Evolutionary conservation across 306 rosid species (phyloP).

Genomic region (Boehmeria nivea): DNA sequence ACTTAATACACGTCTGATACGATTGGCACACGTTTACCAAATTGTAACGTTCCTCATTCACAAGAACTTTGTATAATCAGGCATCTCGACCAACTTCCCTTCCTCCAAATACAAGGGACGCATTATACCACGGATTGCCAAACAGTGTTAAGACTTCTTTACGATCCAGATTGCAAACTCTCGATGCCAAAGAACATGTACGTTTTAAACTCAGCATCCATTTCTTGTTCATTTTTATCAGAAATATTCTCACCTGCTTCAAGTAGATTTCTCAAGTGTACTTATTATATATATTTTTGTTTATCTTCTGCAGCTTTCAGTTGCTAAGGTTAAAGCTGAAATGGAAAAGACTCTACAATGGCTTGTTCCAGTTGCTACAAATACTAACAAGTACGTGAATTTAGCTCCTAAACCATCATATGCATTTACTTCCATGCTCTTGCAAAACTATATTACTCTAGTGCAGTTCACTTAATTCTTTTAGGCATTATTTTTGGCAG

Average conservation of each 20-base stretch:
- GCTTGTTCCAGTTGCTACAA: slow-evolving; percentile 78
- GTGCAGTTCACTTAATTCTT: slow-evolving; percentile 4
- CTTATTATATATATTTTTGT: background rate
- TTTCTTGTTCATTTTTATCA: slow-evolving; percentile 13
- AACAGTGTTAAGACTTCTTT: slow-evolving; percentile 57
- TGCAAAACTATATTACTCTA: too few relatives aligned
- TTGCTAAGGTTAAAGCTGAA: slow-evolving; percentile 56
- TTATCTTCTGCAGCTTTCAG: slow-evolving; percentile 46
- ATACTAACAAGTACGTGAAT: slow-evolving; percentile 65
- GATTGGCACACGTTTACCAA: slow-evolving; percentile 13
- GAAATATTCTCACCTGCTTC: background rate
- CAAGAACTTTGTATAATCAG: slow-evolving; percentile 28
- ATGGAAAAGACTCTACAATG: slow-evolving; percentile 72
- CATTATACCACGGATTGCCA: slow-evolving; percentile 77
- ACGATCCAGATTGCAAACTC: slow-evolving; percentile 52
- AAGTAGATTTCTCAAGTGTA: background rate
- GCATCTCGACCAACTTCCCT: slow-evolving; percentile 75
- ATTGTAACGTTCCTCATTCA: slow-evolving; percentile 9
- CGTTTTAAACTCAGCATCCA: background rate
- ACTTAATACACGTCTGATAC: slow-evolving; percentile 1
- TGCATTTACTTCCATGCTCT: background rate
- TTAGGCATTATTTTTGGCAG: slow-evolving; percentile 41
- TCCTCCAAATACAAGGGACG: slow-evolving; percentile 74
- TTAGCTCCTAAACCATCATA: background rate
- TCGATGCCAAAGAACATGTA: slow-evolving; percentile 63